Evolutionary conservation across 164 flowering plant species (phyloP).

Genomic region (Cinnamomum micranthum): DNA sequence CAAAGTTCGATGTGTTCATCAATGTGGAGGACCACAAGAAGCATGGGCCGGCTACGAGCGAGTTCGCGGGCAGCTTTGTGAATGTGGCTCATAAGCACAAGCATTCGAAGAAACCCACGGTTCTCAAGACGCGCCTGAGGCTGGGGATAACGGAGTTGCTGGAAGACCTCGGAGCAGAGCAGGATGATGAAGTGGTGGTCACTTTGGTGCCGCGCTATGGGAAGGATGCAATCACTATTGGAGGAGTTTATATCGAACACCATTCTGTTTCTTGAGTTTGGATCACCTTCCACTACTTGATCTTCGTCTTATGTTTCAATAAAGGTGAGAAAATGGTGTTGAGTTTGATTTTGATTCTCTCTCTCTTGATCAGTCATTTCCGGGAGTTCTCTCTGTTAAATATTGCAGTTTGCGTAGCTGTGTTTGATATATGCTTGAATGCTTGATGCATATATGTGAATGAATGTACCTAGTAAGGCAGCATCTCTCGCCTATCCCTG

Average conservation of each 20-base stretch:
- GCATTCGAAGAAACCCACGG: not conserved
- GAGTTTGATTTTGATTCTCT: too few species aligned
- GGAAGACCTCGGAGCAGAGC: not conserved
- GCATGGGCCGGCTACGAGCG: constrained; percentile 10
- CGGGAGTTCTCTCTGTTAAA: too few species aligned
- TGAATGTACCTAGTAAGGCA: too few species aligned
- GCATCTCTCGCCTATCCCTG: too few species aligned
- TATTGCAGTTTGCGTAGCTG: too few species aligned
- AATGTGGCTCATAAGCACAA: constrained; percentile 18
- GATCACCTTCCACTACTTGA: not conserved
- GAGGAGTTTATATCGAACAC: not conserved
- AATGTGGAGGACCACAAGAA: constrained; percentile 28
- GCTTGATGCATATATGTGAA: too few species aligned
- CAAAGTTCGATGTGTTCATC: constrained; percentile 39
- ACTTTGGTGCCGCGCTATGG: constrained; percentile 1
- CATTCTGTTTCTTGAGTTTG: not conserved
- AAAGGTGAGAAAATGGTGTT: too few species aligned
- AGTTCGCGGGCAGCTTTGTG: constrained; percentile 36
- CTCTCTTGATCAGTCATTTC: too few species aligned
- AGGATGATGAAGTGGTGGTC: not conserved
- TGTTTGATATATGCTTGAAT: too few species aligned
- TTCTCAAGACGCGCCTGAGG: not conserved
- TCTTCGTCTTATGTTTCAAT: not conserved
- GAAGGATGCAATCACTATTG: not conserved
- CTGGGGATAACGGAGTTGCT: constrained; percentile 1